Percentiles rank a stretch among this genome's conserved stretches.
Conservation (phyloP, 345 rosid species). For the Brassica carinata region DNA sequence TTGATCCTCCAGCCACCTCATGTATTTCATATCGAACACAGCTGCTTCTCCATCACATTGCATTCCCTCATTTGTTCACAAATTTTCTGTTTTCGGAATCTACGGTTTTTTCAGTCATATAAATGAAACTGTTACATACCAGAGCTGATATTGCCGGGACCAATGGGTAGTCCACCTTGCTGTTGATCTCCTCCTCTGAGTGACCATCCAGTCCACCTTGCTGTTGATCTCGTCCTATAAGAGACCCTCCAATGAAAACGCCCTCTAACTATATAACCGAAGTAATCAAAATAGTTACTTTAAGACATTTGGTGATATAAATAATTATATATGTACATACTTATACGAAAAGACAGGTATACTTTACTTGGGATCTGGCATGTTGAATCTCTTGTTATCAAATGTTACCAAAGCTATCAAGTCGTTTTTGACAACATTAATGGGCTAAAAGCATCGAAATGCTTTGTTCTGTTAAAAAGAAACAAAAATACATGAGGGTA, state of each 20-base stretch:
- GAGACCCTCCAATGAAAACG: neutral
- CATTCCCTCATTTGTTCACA: neutral
- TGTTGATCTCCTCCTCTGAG: slow-evolving; percentile 61
- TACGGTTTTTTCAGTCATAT: neutral
- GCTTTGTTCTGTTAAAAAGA: too few relatives aligned
- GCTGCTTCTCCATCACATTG: too few relatives aligned
- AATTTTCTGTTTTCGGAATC: neutral
- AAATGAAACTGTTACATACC: slow-evolving; percentile 45
- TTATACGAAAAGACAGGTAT: neutral
- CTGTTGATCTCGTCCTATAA: neutral
- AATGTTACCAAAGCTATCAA: neutral
- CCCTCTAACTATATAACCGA: neutral
- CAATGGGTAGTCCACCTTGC: slow-evolving; percentile 57
- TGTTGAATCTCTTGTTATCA: slow-evolving; percentile 67
- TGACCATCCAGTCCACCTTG: neutral
- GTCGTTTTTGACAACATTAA: neutral
- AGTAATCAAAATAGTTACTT: neutral
- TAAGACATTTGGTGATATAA: neutral
- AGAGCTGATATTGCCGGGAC: slow-evolving; percentile 56
- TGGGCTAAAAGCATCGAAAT: too few relatives aligned
- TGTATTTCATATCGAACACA: slow-evolving; percentile 57
- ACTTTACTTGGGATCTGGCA: slow-evolving; percentile 73
- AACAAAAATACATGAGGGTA: too few relatives aligned
- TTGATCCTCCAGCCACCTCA: slow-evolving; percentile 65
- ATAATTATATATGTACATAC: neutral